Evolutionary conservation across 768 basidiomycete species (phyloP), one percentile per base, ranked within the genome.

Genomic region (Lentinus tigrinus): DNA sequence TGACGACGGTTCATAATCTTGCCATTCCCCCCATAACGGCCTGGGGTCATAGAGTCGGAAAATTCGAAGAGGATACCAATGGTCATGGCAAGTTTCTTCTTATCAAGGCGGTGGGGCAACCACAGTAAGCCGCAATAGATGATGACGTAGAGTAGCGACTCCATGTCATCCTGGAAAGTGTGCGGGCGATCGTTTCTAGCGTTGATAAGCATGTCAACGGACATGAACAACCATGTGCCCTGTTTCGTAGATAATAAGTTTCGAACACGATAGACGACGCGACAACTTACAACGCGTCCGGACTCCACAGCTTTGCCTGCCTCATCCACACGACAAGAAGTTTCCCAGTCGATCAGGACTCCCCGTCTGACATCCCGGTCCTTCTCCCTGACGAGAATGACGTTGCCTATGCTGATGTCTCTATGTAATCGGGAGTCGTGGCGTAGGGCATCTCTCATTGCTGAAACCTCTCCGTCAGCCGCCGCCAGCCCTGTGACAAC

Each of bases 211-310:
- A 61, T 44, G 0, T 46, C 44, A 2, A 42, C 14, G 3, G 60
- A 56, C 51, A 61, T 52, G 27, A 56, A 61, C 0, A 21, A n/a
- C 55, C 55, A 53, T n/a, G 60, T 61, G 6, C 60, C 55, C 55
- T 57, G 44, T 4, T 11, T 19, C 39, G 13, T 4, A 19, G 23
- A 23, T 19, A 9, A 13, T 21, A 7, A 46, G 44, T 46, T 24
- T 24, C 19, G 19, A 21, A 5, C 13, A 6, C 23, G 19, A 23
- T 7, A 23, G 6, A 23, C 23, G 44, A 46, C 19, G 23, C 3
- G 31, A 11, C 8, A 23, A 31, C 50, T 46, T 28, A 57, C 56
- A 5, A 24, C 31, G 10, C 56, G 23, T 31, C 23, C 43, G 2
- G 14, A 4, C 5, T 37, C 37, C 16, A 27, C 14, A 17, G 57